Percentiles rank a stretch among this genome's conserved stretches.
Conservation (phyloP, 495 filamentous ascomycete genomes). For the Haplographium delicatum region DNA sequence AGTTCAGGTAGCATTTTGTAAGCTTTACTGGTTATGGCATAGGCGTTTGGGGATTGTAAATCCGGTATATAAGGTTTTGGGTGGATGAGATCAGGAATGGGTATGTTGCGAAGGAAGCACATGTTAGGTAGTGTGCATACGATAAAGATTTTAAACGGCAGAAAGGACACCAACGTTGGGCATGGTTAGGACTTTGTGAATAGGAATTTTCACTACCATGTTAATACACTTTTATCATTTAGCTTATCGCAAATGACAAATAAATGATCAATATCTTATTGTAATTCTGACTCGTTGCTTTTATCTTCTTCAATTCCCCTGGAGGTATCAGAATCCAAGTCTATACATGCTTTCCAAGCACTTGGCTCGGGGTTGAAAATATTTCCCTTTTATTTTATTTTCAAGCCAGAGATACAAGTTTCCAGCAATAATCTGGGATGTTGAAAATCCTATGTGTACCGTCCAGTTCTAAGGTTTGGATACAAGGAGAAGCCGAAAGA, state of each 20-base stretch:
- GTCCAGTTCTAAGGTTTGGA: too few relatives aligned
- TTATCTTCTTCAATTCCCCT: too few relatives aligned
- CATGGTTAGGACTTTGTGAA: not conserved
- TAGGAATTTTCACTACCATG: not conserved
- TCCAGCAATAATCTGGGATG: too few relatives aligned
- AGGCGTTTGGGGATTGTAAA: not conserved
- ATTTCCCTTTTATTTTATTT: not conserved
- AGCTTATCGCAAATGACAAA: not conserved
- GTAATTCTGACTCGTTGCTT: too few relatives aligned
- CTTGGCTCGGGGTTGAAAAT: too few relatives aligned
- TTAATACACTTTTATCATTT: constrained; percentile 3
- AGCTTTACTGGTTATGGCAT: not conserved
- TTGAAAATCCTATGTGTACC: too few relatives aligned
- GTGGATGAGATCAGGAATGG: not conserved
- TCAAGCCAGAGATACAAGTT: too few relatives aligned
- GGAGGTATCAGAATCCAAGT: too few relatives aligned
- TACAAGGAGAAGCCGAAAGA: too few relatives aligned
- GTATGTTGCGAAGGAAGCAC: too few relatives aligned
- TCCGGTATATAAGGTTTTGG: not conserved
- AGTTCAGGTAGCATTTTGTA: not conserved
- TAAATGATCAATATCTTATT: not conserved
- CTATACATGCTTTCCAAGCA: too few relatives aligned
- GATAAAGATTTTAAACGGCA: not conserved
- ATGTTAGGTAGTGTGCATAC: not conserved
- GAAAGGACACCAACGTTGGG: not conserved